Percentiles rank a stretch among this genome's conserved stretches.
These are phyloP conservation scores for Logfia minima DNA, from an alignment of 129 eudicot genomes.

Conservation along the genomic window DNA sequence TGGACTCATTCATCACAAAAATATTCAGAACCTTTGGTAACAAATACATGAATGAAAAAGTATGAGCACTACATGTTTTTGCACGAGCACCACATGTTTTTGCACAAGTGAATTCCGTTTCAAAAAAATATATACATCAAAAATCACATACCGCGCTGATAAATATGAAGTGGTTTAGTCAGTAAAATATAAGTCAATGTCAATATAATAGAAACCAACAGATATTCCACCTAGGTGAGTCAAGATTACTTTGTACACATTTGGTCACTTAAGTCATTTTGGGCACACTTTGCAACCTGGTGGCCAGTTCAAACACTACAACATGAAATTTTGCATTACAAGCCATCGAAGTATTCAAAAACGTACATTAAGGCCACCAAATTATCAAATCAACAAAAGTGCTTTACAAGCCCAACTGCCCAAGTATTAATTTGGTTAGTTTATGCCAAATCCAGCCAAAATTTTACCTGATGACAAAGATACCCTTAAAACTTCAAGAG, in stretches of 20 bases:
- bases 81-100: neutral
- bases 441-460: neutral
- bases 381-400: neutral
- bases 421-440: neutral
- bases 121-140: neutral
- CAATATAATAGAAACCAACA: neutral
- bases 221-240: neutral
- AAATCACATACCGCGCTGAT: neutral
- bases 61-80: neutral
- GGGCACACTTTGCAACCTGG: neutral
- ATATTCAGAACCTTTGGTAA: slow-evolving; percentile 13
- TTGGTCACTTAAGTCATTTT: neutral
- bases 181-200: neutral
- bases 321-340: neutral
- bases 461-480: neutral
- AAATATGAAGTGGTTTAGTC: neutral
- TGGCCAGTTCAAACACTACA: neutral
- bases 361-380: neutral
- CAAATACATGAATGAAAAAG: neutral
- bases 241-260: neutral
- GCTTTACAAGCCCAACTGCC: neutral
- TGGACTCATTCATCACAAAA: slow-evolving; percentile 27
- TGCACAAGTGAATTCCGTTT: neutral
- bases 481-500: neutral
- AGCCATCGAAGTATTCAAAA: neutral